Evolutionary conservation across 2,329 filamentous ascomycete species (phyloP).

Genomic region (Trichoderma polysporum): DNA sequence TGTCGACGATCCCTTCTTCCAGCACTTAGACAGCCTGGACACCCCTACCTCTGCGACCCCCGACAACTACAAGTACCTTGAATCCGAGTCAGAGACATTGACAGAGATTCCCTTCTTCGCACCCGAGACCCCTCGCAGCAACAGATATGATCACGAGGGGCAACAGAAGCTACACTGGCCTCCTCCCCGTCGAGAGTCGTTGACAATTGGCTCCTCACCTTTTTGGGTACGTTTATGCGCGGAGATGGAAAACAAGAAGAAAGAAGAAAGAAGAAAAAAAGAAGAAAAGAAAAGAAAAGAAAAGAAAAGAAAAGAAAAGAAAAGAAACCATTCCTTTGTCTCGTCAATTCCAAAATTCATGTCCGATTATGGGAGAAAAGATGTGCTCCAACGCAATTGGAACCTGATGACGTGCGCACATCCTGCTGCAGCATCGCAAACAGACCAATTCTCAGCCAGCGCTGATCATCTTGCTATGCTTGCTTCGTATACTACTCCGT

Average conservation of each 20-base stretch:
- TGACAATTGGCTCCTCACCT: constrained; percentile 40
- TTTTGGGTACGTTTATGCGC: constrained; percentile 38
- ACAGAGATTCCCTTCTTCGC: constrained; percentile 30
- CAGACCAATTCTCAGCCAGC: constrained; percentile 1
- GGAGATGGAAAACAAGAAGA: background rate
- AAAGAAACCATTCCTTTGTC: background rate
- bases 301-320: background rate
- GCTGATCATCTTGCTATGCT: constrained; percentile 12
- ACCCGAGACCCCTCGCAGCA: constrained; percentile 28
- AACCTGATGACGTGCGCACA: background rate
- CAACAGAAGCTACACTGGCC: constrained; percentile 39
- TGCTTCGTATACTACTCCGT: constrained; percentile 17
- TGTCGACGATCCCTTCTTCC: constrained; percentile 56
- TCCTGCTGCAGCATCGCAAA: background rate
- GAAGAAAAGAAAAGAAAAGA: background rate
- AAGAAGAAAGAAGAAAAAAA: background rate
- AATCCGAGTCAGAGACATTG: constrained; percentile 28
- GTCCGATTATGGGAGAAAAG: background rate
- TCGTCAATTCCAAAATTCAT: background rate
- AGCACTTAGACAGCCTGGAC: constrained; percentile 48
- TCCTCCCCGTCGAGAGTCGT: constrained; percentile 50
- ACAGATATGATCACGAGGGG: constrained; percentile 42
- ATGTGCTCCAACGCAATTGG: background rate
- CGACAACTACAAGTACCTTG: constrained; percentile 28
- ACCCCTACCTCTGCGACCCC: constrained; percentile 33